Evolutionary conservation across 2,329 filamentous ascomycete species (phyloP), one percentile per base, ranked within the genome.

Genomic region (Botrytis fabae): DNA sequence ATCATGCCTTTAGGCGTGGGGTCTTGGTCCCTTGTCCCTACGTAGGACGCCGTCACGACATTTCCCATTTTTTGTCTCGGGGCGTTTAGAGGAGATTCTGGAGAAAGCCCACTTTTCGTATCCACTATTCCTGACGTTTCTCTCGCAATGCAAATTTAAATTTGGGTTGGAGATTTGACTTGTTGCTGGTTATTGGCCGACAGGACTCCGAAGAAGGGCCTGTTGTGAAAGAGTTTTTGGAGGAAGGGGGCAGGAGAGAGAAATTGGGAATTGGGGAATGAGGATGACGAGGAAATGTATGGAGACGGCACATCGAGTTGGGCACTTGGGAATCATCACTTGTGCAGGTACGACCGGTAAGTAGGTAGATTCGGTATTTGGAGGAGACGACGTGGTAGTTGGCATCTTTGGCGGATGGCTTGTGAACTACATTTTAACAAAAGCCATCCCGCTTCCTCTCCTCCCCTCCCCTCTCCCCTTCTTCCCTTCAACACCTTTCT

Each of bases 161-260:
- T 65, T 65, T 46, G 44, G 32, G 28, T 46, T 32, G 44, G 44
- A 48, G 25, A 28, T 63, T 63, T 63, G 51, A 63, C 61, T 42
- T 63, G 25, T 40, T 46, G 9, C 2, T 66, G 44, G 20, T 59
- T 66, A 71, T 66, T 66, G 70, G 38, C 70, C 61, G 70, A 71
- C 38, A 71, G 62, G 38, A 7, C 38, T 25, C 70, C 70, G 70
- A 71, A 68, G 62, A 68, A 66, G 70, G 70, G 40, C 70, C 70
- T 71, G 70, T 71, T 71, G 48, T 57, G 46, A 32, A 35, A 40
- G 35, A 54, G 20, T 54, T 54, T 51, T 44, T n/a, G 64, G 44
- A 46, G 46, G 20, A 28, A 14, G 10, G 22, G 20, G 64, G 20
- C 20, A 32, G 69, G 42, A 51, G 48, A 51, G 4, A 54, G 38